Base-by-base conservation (phyloP, 2,329 filamentous ascomycete genomes). In the Hypoxylon sp. region DNA sequence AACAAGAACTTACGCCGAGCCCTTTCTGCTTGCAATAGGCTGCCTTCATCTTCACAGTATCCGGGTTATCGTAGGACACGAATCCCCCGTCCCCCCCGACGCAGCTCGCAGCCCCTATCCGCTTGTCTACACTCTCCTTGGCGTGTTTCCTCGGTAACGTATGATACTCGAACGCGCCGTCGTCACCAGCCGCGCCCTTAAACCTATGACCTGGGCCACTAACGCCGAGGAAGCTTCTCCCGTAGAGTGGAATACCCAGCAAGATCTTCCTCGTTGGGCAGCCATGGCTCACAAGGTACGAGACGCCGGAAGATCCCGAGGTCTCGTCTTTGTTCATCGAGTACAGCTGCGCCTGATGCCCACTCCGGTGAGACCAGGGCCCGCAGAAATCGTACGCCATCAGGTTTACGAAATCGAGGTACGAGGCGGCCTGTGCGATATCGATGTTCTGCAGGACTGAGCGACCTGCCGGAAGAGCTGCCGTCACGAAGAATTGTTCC, bases 381-480 rank as follows among this genome's bases (percentile, higher is more conserved):
- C 92, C 92, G 25, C 87, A 89, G 75, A 94, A 92, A 78, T 96
- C 92, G 79, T 94, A 96, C 1, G 92, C 87, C 87, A 91, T 93
- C 36, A 96, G 81, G 77, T 95, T 95, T 77, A 96, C 81, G 68
- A 90, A 85, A 78, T 95, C 91, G 36, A 96, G 83, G 72, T 92
- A 89, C 49, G 86, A 81, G 53, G 90, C 85, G 10, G 90, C 87
- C 62, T 83, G 81, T 21, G 79, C 80, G 10, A 95, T 81, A 75
- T 94, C 87, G 76, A 95, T 91, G 74, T 91, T 85, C 72, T 88
- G 86, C 60, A 96, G 81, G 0, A 90, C 85, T 80, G 87, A 87
- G 76, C 87, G 84, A 43, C 85, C 87, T 10, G 90, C 91, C 2
- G 93, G 91, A 4, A 96, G 85, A 34, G 91, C 90, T 38, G 91